Conservation (phyloP, 1,139 yeast genomes). For the Nakaseomyces uthaithaninus region DNA sequence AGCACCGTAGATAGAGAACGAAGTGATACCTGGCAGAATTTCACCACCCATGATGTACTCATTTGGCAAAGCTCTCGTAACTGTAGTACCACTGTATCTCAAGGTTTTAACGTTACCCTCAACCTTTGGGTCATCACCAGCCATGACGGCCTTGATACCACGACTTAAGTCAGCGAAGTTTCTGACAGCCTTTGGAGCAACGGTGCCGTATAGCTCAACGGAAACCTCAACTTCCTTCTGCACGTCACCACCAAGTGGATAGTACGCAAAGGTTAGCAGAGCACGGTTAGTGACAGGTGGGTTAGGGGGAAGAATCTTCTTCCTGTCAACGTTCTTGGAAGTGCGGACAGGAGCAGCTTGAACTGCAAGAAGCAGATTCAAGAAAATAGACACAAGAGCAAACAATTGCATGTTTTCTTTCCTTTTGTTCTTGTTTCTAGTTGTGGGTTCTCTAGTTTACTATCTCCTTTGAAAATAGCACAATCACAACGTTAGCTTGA, state of each 20-base stretch:
- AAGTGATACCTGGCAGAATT: conserved; percentile 82
- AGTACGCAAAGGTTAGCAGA: conserved; percentile 22
- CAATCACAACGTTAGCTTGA: no score
- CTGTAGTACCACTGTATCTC: conserved; percentile 53
- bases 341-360: not conserved
- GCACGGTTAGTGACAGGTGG: conserved; percentile 28
- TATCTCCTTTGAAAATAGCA: no score
- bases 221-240: conserved; percentile 37
- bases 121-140: conserved; percentile 36
- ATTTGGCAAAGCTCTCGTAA: conserved; percentile 60
- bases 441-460: no score
- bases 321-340: conserved; percentile 14
- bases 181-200: conserved; percentile 61
- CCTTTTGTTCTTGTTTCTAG: no score
- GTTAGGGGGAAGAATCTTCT: conserved; percentile 23
- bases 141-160: conserved; percentile 38
- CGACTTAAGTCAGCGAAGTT: conserved; percentile 58
- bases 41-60: conserved; percentile 75
- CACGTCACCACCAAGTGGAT: conserved; percentile 15
- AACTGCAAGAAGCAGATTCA: not conserved
- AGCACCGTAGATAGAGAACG: conserved; percentile 63
- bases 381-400: not conserved
- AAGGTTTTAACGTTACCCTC: conserved; percentile 41
- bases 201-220: conserved; percentile 61
- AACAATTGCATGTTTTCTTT: not conserved